These are phyloP conservation scores for Trichoderma breve DNA, from an alignment of 2,329 filamentous ascomycete species.

Conservation along the genomic window DNA sequence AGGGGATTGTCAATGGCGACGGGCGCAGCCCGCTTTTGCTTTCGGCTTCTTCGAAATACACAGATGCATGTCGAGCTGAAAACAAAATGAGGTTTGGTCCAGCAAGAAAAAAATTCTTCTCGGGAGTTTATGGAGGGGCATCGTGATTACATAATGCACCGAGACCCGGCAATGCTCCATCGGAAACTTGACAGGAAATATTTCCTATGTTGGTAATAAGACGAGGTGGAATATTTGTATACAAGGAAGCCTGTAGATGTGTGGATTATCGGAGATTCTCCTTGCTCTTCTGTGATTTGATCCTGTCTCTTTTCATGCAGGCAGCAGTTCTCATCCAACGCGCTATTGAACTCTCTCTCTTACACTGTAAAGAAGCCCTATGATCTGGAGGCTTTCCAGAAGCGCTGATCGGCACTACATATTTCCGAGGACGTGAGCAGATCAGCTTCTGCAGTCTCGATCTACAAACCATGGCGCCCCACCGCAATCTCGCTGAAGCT, in stretches of 20 bases:
- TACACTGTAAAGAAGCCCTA: not conserved
- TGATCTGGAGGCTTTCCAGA: not conserved
- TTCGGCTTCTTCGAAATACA: not conserved
- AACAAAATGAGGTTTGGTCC: conserved; percentile 2
- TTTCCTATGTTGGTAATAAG: not conserved
- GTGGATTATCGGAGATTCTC: not conserved
- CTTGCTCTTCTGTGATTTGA: not conserved
- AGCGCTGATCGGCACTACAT: conserved; percentile 10
- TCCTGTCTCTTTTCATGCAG: not conserved
- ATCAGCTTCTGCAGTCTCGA: conserved; percentile 11
- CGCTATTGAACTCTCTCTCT: not conserved
- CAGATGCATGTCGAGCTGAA: conserved; percentile 6
- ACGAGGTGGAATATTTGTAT: not conserved
- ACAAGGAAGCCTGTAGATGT: not conserved
- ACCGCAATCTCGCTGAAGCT: conserved; percentile 12
- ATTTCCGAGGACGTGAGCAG: conserved; percentile 3
- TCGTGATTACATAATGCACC: not conserved
- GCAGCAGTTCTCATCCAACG: not conserved
- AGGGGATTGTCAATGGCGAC: not conserved
- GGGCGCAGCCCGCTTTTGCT: not conserved
- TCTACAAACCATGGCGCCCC: conserved; percentile 4
- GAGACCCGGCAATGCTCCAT: not conserved
- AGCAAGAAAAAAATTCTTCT: not conserved
- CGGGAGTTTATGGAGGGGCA: not conserved
- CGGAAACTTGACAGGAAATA: not conserved